Conservation (phyloP, 805 yeast species). For the Yarrowia divulgata region DNA sequence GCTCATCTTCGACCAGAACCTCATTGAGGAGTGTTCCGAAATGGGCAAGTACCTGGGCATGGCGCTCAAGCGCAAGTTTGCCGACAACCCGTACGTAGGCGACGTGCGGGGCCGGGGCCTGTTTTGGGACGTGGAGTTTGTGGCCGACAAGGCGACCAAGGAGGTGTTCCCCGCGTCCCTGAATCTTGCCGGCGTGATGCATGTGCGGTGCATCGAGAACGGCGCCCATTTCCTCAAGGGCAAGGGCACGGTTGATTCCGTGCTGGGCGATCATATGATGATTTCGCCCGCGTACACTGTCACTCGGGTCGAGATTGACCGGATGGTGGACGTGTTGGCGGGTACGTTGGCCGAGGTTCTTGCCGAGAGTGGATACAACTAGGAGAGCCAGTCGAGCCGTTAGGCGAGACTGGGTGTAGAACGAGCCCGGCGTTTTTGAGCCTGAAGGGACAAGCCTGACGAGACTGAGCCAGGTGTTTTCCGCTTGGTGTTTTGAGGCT, state of each 20-base stretch:
- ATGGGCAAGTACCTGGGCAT: constrained; percentile 56
- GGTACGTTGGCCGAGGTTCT: constrained; percentile 11
- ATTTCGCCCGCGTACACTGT: constrained; percentile 40
- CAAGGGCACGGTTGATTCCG: constrained; percentile 40
- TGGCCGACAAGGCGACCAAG: constrained; percentile 61
- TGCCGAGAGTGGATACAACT: constrained; percentile 14
- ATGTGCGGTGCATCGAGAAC: constrained; percentile 35
- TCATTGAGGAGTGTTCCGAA: constrained; percentile 55
- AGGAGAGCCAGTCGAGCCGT: no score
- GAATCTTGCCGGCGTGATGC: constrained; percentile 34
- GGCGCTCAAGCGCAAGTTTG: constrained; percentile 51
- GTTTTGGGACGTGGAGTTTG: constrained; percentile 66
- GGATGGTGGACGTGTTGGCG: constrained; percentile 31
- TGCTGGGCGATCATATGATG: constrained; percentile 34
- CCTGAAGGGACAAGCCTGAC: background rate
- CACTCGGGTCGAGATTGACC: constrained; percentile 40
- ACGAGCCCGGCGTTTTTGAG: no score
- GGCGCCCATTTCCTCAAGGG: constrained; percentile 40
- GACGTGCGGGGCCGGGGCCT: constrained; percentile 71
- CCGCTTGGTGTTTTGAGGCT: no score
- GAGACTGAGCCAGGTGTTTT: no score
- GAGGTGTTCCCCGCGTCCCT: constrained; percentile 50
- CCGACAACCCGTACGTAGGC: constrained; percentile 56
- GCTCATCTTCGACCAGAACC: constrained; percentile 50
- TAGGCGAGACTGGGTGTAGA: no score